Conservation (phyloP, 352 stramenopile genomes). For the Pythium guiyangense region DNA sequence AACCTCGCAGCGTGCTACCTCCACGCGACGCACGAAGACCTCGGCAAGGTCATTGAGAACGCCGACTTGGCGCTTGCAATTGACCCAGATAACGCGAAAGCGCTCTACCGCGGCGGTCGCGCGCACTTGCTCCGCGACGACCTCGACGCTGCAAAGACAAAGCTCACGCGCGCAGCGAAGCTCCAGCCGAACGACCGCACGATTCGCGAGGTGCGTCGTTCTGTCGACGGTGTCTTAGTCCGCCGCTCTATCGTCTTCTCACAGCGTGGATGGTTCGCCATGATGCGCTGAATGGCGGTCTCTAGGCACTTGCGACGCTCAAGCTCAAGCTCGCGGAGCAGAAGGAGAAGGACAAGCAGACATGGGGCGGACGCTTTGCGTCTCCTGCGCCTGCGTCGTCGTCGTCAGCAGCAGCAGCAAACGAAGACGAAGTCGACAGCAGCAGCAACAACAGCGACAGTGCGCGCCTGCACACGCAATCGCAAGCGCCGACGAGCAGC, state of each 20-base stretch:
- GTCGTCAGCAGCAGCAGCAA: constrained; percentile 10
- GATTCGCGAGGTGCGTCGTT: constrained; percentile 41
- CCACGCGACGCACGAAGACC: constrained; percentile 23
- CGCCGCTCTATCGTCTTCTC: too few relatives aligned
- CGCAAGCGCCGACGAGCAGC: constrained; percentile 1
- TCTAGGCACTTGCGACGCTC: constrained; percentile 24
- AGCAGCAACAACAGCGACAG: background rate
- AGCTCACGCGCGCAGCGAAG: constrained; percentile 61
- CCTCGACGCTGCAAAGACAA: constrained; percentile 46
- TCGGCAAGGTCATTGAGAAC: constrained; percentile 60
- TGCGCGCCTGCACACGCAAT: constrained; percentile 3
- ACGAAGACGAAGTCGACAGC: constrained; percentile 13
- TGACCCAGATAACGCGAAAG: constrained; percentile 78
- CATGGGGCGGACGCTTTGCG: constrained; percentile 54
- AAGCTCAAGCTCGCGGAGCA: constrained; percentile 44
- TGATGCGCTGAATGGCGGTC: too few relatives aligned
- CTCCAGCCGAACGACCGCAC: constrained; percentile 62
- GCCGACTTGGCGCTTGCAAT: constrained; percentile 61
- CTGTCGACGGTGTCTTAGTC: too few relatives aligned
- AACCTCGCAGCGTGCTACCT: constrained; percentile 80
- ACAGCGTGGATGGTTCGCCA: too few relatives aligned
- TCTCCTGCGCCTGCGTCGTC: constrained; percentile 11
- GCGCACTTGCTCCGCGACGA: constrained; percentile 57
- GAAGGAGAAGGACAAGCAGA: constrained; percentile 64
- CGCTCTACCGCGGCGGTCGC: constrained; percentile 71